Percentiles rank a stretch among this genome's conserved stretches.
Evolutionary conservation across 495 filamentous ascomycete genomes (phyloP).

Genomic region (Aspergillus incahuasiensis): DNA sequence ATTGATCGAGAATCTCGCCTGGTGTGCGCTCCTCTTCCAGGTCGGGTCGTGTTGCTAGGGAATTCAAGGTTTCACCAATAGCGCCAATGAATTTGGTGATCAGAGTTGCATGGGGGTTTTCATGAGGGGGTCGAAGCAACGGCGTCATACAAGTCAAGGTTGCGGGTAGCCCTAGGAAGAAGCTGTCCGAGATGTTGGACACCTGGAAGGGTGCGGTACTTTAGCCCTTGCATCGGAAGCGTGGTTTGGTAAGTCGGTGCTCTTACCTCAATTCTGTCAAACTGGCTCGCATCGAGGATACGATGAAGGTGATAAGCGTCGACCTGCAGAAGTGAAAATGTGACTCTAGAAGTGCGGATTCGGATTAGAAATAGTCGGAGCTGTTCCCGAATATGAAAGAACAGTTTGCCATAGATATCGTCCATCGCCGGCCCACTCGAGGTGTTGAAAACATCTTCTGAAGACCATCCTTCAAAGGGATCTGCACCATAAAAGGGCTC

Average conservation of each 20-base stretch:
- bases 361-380: too few species aligned
- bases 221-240: too few species aligned
- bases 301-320: too few species aligned
- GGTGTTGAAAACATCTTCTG: too few species aligned
- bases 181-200: background rate
- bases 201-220: too few species aligned
- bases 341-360: too few species aligned
- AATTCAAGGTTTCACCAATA: background rate
- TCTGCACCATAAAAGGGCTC: too few species aligned
- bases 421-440: background rate
- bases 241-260: too few species aligned
- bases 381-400: background rate
- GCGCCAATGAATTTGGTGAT: background rate
- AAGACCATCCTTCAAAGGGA: too few species aligned
- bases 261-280: too few species aligned
- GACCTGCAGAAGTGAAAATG: too few species aligned
- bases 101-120: constrained; percentile 1
- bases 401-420: background rate
- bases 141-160: background rate
- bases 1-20: background rate
- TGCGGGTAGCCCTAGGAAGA: background rate
- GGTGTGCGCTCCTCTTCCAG: background rate
- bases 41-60: background rate
- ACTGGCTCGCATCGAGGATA: too few species aligned
- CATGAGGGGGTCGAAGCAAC: background rate